phyloP scores from a whole-genome alignment of 208 protist genomes.

The Phytomonas serpens region DNA sequence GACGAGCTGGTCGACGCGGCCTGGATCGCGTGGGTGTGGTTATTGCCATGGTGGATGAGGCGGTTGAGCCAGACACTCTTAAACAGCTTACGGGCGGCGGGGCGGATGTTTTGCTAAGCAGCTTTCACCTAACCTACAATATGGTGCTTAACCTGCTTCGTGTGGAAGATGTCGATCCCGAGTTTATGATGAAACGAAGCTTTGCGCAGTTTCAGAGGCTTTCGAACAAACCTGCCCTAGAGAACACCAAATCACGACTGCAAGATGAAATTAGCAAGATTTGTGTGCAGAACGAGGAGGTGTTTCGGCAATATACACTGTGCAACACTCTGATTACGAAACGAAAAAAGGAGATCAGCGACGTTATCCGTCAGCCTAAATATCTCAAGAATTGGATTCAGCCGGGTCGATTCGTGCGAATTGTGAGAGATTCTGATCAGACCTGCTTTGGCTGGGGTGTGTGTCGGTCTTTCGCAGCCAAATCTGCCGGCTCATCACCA shows the following conservation, averaged over 20 bases:
- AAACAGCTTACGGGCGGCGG: conserved; percentile 92
- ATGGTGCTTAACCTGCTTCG: conserved; percentile 98
- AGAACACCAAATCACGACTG: conserved; percentile 58
- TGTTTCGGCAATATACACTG: conserved; percentile 81
- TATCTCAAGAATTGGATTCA: conserved; percentile 94
- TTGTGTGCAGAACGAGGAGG: conserved; percentile 57
- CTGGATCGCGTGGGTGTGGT: conserved; percentile 98
- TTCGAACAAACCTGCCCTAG: conserved; percentile 69
- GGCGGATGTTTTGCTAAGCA: conserved; percentile 91
- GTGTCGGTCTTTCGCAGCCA: conserved; percentile 64
- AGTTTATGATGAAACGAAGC: conserved; percentile 96
- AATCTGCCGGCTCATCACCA: conserved; percentile 26
- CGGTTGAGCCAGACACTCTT: conserved; percentile 92
- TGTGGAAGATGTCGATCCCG: conserved; percentile 96
- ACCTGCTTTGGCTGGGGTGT: conserved; percentile 84
- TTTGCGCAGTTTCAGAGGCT: conserved; percentile 98
- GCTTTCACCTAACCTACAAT: conserved; percentile 99
- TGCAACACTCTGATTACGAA: conserved; percentile 70
- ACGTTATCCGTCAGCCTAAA: conserved; percentile 80
- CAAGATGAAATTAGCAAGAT: conserved; percentile 52
- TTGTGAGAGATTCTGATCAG: conserved; percentile 57
- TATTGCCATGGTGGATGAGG: conserved; percentile 98
- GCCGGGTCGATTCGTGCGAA: conserved; percentile 90
- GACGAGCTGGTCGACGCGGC: conserved; percentile 99
- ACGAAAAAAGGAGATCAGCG: conserved; percentile 47